Conservation (phyloP, 768 basidiomycete genomes). For the Suillus lakei region DNA sequence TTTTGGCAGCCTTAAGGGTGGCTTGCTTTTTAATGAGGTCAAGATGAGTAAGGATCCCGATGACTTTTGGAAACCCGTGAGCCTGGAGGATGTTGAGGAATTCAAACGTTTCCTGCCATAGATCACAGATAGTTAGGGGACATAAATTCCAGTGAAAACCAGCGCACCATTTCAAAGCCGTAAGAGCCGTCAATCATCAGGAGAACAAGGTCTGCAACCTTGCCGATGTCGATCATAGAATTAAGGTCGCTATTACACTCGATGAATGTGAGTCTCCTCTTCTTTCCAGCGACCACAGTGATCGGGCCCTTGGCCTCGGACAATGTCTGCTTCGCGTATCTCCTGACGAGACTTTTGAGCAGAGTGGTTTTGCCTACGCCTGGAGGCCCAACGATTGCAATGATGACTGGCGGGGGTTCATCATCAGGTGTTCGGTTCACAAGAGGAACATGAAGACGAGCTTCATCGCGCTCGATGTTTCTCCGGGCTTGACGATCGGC, state of each 20-base stretch:
- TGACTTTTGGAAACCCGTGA: conserved; percentile 98
- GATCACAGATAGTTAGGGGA: not conserved
- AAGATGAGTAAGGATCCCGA: conserved; percentile 93
- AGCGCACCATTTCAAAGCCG: conserved; percentile 95
- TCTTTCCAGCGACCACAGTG: conserved; percentile 94
- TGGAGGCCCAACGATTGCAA: conserved; percentile 94
- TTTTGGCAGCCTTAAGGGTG: conserved; percentile 88
- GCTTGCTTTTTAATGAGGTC: conserved; percentile 95
- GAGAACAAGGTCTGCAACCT: conserved; percentile 94
- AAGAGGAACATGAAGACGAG: conserved; percentile 92
- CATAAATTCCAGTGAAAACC: not conserved
- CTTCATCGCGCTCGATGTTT: conserved; percentile 92
- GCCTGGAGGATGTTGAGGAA: conserved; percentile 96
- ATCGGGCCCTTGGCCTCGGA: conserved; percentile 91
- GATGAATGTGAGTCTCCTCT: conserved; percentile 90
- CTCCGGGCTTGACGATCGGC: conserved; percentile 90
- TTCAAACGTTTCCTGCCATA: conserved; percentile 91
- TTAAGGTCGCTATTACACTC: conserved; percentile 98
- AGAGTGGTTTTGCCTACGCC: conserved; percentile 97
- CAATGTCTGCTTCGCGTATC: conserved; percentile 93
- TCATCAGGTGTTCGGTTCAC: conserved; percentile 94
- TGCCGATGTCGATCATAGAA: conserved; percentile 98
- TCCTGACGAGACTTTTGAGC: conserved; percentile 85
- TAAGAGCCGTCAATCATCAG: conserved; percentile 98
- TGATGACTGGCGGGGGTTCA: conserved; percentile 89